Evolutionary conservation across 1,139 yeast genomes (phyloP), one percentile per base, ranked within the genome.

Genomic region (Taiozyma sp.): DNA sequence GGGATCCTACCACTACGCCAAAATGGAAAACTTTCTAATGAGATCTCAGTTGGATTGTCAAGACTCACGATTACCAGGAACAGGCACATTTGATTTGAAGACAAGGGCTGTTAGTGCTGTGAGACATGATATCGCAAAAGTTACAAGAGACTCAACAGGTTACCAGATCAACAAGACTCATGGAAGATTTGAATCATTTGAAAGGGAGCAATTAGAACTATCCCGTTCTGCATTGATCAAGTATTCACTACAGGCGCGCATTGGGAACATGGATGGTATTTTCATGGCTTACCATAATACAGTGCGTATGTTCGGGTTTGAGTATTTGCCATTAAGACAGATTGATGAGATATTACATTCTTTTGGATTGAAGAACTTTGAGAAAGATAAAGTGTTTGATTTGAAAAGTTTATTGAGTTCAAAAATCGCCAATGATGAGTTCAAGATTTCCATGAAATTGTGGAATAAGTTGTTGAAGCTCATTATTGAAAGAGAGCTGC

Each of bases 261-360:
- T 93, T 46, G 99, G 99, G 2, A 83, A 87, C 60, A 93, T 93
- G 99, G 97, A 91, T 67, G 99, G 99, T 7, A 89, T 93, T 6
- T 90, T 88, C 59, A 75, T 93, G 26, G 97, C 97, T 0, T 93
- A 85, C 65, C 99, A 93, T 68, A 93, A 90, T 64, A 77, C 90
- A 50, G 76, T 80, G 43, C 74, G 83, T 44, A 80, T 91, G 62
- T 88, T 93, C 67, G 99, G 98, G 3, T 93, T 90, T 68, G 93
- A 90, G 66, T 93, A 93, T 66, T 68, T 93, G 29, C 93, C 96
- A 1, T 69, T 90, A 47, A 70, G 73, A 6, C 88, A 84, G 41
- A 77, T 93, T 56, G 97, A 93, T 64, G 71, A 71, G 57, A 71
- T 77, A 24, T 70, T 76, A 59, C 85, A 83, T 59, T 72, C 82